Evolutionary conservation across 495 filamentous ascomycete species (phyloP), one percentile per base, ranked within the genome.

Genomic region (Penicillium waksmanii): DNA sequence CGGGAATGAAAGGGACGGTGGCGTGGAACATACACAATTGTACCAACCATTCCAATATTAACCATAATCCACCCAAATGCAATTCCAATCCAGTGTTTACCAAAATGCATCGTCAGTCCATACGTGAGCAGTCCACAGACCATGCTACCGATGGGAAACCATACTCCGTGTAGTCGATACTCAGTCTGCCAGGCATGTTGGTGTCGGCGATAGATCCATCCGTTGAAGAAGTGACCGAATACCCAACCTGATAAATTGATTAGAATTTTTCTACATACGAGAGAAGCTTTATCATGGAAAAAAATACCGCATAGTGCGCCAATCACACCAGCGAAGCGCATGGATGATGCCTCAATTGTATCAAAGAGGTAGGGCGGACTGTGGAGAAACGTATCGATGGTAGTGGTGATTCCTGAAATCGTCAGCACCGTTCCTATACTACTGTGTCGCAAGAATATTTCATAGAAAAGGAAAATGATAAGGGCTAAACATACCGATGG

Each of bases 11-110:
- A 23, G 23, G 3, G 23, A 23, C 6, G 35, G 21, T 8, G 19
- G 9, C 0, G 17, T 13, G 8, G 18, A 13, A 70, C 70, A 64
- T 59, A 76, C 74, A 76, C 74, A 51, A 69, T 72, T 2, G 64
- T 72, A 5, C 62, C 72, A 19, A 75, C 65, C 72, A 77, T 73
- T 34, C 73, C 73, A 7, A 68, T 64, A 51, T 73, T 75, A 10
- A 75, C 72, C 75, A 78, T 70, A 23, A 68, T 64, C 75, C 75
- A 78, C 0, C 75, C 75, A 52, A 77, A 67, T 3, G 73, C 75
- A 31, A 77, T 58, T 0, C 73, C 75, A 33, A 77, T 70, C 75
- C 75, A 78, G 43, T 71, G 69, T 34, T 73, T 73, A 13, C 52
- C 63, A 42, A 68, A 74, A 38, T 78, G 54, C 38, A 78, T 60